Conservation (phyloP, 805 yeast genomes). For the Hanseniaspora nectarophila region DNA sequence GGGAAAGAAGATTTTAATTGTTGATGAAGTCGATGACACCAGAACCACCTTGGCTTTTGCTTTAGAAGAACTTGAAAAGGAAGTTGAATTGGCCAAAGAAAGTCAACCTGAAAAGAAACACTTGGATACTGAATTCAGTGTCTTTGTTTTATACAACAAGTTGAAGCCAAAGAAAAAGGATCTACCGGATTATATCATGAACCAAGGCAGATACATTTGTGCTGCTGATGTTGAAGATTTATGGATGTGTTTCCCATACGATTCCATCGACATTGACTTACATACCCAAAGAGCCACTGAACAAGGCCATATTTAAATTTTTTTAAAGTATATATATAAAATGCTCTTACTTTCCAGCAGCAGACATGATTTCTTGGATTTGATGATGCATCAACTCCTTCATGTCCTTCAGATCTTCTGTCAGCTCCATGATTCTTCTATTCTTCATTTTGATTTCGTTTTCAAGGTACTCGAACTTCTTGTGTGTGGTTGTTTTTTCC, state of each 20-base stretch:
- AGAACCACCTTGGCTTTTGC: conserved; percentile 85
- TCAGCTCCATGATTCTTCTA: conserved; percentile 72
- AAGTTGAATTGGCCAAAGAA: conserved; percentile 28
- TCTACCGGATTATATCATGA: conserved; percentile 50
- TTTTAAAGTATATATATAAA: neutral
- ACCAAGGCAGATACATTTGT: conserved; percentile 54
- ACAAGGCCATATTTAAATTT: conserved; percentile 48
- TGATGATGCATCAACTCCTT: conserved; percentile 75
- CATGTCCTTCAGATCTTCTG: conserved; percentile 78
- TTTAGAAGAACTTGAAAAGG: conserved; percentile 52
- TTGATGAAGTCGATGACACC: conserved; percentile 86
- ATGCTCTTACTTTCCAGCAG: neutral
- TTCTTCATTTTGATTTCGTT: conserved; percentile 75
- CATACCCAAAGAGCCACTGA: conserved; percentile 54
- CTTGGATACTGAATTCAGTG: conserved; percentile 55
- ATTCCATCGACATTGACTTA: conserved; percentile 64
- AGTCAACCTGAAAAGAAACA: conserved; percentile 17
- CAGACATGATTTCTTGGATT: conserved; percentile 73
- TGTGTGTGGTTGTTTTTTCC: conserved; percentile 31
- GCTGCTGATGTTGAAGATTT: conserved; percentile 64
- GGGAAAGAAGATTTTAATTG: conserved; percentile 70
- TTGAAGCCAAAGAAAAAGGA: conserved; percentile 69
- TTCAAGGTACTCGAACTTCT: conserved; percentile 41
- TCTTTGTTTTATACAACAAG: conserved; percentile 77
- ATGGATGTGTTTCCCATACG: conserved; percentile 92